Evolutionary conservation across 192 early-diverging fungal genomes (phyloP), one percentile per base, ranked within the genome.

Genomic region (Gamsiella multidivaricata): DNA sequence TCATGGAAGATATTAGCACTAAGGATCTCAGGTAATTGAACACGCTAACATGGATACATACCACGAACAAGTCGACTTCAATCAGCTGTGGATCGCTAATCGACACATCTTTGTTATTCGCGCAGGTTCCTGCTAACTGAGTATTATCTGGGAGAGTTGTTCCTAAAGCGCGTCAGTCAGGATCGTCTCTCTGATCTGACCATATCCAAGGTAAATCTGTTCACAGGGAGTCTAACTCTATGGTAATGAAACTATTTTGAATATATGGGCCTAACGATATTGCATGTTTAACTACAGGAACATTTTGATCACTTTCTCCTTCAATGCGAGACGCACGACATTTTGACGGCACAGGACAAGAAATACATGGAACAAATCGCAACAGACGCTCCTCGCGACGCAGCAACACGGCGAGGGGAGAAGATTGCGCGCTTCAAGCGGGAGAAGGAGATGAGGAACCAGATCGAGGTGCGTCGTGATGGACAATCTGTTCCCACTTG

Each of bases 1-100:
- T 87, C 18, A 61, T 93, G 49, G 94, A 98, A 7, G 97, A 98
- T 79, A 90, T 97, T 32, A 90, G 89, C 42, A 92, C 94, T 8
- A 81, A 83, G 22, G 93, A 96, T 75, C 84, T 98, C 23, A 82
- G 86, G 86, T 86, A 81, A 31, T 49, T 8, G 12, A 2, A 39
- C 23, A 18, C 69, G 42, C 17, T n/a, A 43, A 4, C 25, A 17
- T 42, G n/a, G n/a, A n/a, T n/a, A n/a, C n/a, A n/a, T n/a, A n/a
- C n/a, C n/a, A n/a, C n/a, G n/a, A n/a, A n/a, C n/a, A n/a, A n/a
- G n/a, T n/a, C n/a, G n/a, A n/a, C n/a, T n/a, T n/a, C n/a, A n/a
- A n/a, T n/a, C n/a, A n/a, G n/a, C n/a, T n/a, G n/a, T n/a, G n/a
- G 33, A 39, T 32, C 11, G 14, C 17, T 46, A 57, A 53, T 3